These are phyloP conservation scores for Symmetrospora coprosmae DNA, from an alignment of 768 basidiomycete genomes.

Conservation along the genomic window DNA sequence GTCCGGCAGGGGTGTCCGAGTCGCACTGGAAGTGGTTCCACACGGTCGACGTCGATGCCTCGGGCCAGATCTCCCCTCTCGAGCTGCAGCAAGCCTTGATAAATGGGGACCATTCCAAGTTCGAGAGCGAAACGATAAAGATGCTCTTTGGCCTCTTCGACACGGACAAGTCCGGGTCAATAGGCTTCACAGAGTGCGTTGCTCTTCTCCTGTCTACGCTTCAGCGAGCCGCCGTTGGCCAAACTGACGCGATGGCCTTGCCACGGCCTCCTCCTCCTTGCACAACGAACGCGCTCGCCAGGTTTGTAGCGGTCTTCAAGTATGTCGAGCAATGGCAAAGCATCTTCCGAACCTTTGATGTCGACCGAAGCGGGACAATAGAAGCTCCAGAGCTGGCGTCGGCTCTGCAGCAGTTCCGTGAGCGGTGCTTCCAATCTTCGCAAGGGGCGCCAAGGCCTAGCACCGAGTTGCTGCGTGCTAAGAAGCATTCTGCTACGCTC, in stretches of 20 bases:
- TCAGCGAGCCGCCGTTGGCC: neutral
- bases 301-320: constrained; percentile 6
- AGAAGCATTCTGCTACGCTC: neutral
- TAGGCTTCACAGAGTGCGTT: constrained; percentile 15
- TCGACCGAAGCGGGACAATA: constrained; percentile 13
- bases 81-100: constrained; percentile 22
- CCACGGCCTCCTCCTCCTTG: neutral
- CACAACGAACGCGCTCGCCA: too few relatives aligned
- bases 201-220: neutral
- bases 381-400: constrained; percentile 14
- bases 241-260: neutral
- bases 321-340: constrained; percentile 19
- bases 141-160: constrained; percentile 20
- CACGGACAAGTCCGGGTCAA: neutral
- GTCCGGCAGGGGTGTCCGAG: constrained; percentile 6
- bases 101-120: constrained; percentile 20
- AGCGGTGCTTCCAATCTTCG: neutral
- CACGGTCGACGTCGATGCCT: constrained; percentile 5
- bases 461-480: neutral
- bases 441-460: neutral
- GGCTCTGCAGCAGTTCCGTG: constrained; percentile 15
- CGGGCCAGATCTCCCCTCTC: constrained; percentile 4
- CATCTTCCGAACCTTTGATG: constrained; percentile 14
- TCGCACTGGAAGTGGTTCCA: constrained; percentile 16
- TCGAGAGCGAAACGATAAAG: constrained; percentile 5